Conservation (phyloP, 2,329 filamentous ascomycete species). For the Waltergamsia citrina region DNA sequence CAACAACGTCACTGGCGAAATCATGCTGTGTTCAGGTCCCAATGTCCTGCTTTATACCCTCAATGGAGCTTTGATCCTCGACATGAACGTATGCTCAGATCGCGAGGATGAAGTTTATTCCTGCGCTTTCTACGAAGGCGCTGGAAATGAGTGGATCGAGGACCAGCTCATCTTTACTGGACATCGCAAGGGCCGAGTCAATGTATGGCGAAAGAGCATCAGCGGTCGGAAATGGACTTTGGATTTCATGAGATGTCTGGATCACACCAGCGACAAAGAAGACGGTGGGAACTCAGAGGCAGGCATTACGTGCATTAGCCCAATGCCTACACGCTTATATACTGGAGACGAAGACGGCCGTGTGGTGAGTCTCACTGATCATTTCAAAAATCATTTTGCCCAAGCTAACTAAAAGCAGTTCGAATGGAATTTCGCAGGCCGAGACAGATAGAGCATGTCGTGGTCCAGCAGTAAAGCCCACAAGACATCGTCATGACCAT, state of each 20-base stretch:
- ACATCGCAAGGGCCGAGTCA: conserved; percentile 74
- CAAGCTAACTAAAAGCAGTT: conserved; percentile 31
- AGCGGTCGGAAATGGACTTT: conserved; percentile 59
- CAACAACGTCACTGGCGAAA: conserved; percentile 85
- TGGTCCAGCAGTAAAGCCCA: not conserved
- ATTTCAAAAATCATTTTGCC: not conserved
- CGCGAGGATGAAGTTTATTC: conserved; percentile 67
- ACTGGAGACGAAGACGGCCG: conserved; percentile 89
- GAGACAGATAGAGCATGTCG: conserved; percentile 39
- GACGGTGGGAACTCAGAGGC: conserved; percentile 51
- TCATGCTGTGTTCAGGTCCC: conserved; percentile 72
- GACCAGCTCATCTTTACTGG: conserved; percentile 82
- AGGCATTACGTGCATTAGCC: conserved; percentile 77
- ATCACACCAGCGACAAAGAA: conserved; percentile 62
- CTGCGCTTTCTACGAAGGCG: conserved; percentile 88
- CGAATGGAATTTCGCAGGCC: conserved; percentile 52
- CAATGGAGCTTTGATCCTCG: conserved; percentile 74
- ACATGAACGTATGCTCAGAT: conserved; percentile 66
- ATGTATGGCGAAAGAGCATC: conserved; percentile 57
- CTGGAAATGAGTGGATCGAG: conserved; percentile 85
- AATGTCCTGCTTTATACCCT: conserved; percentile 74
- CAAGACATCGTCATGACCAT: not conserved
- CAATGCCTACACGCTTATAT: conserved; percentile 77
- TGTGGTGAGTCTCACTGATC: conserved; percentile 50
- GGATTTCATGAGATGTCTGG: conserved; percentile 70